phyloP scores from a whole-genome alignment of 805 yeast genomes.

The Barnettozyma salicaria region DNA sequence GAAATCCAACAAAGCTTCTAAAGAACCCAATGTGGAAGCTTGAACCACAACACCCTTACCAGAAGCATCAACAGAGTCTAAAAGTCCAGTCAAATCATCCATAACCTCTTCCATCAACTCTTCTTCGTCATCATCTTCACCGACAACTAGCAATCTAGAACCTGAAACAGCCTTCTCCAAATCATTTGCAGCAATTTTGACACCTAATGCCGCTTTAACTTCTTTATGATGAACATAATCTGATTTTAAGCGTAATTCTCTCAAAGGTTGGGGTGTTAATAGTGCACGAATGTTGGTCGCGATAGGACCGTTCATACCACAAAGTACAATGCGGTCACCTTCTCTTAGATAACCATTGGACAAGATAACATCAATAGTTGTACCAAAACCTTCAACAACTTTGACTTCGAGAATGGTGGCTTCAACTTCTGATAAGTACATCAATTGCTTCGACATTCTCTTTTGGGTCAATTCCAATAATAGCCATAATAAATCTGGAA shows the following conservation, averaged over 20 bases:
- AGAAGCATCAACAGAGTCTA: constrained; percentile 89
- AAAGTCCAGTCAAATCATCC: constrained; percentile 93
- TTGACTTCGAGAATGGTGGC: constrained; percentile 97
- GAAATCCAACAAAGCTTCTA: constrained; percentile 95
- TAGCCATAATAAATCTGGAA: constrained; percentile 96
- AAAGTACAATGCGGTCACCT: constrained; percentile 90
- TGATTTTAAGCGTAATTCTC: constrained; percentile 95
- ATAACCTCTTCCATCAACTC: constrained; percentile 96
- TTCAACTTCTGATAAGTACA: constrained; percentile 89
- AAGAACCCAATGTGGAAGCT: constrained; percentile 96
- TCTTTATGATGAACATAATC: constrained; percentile 95
- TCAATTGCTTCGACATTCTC: constrained; percentile 98
- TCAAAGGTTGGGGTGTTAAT: constrained; percentile 94
- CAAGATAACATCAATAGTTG: constrained; percentile 94
- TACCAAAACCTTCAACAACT: constrained; percentile 97
- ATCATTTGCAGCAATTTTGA: constrained; percentile 95
- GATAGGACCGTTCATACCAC: constrained; percentile 98
- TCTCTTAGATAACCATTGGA: constrained; percentile 95
- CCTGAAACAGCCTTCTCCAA: constrained; percentile 99
- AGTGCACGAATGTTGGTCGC: constrained; percentile 94
- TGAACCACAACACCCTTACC: constrained; percentile 98
- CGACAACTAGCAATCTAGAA: constrained; percentile 89
- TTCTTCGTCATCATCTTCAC: constrained; percentile 96
- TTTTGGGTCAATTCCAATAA: constrained; percentile 92
- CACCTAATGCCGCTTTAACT: constrained; percentile 98